Conservation (phyloP, 2,329 filamentous ascomycete genomes). For the Trichophyton simii region DNA sequence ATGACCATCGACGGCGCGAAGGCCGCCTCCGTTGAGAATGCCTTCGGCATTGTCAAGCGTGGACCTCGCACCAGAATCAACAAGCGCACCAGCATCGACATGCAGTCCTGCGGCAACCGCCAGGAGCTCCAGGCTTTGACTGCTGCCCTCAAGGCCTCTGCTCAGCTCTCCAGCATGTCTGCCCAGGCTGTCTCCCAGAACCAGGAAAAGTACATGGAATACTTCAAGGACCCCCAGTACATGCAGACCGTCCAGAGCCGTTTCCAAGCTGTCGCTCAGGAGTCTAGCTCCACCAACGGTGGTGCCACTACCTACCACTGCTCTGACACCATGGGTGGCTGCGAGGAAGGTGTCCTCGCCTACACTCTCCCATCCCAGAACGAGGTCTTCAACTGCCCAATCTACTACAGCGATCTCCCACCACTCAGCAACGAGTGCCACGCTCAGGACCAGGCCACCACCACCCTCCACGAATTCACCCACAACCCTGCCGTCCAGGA, state of each 20-base stretch:
- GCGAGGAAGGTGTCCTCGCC: constrained; percentile 43
- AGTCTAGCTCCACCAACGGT: constrained; percentile 41
- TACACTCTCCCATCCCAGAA: constrained; percentile 46
- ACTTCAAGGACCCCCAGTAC: constrained; percentile 28
- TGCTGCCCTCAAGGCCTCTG: neutral
- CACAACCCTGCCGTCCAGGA: constrained; percentile 43
- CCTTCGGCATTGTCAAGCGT: neutral
- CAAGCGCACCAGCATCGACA: neutral
- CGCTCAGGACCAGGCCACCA: constrained; percentile 53
- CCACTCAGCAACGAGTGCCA: constrained; percentile 43
- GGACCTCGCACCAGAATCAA: neutral
- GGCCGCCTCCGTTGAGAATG: constrained; percentile 24
- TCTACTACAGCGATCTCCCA: constrained; percentile 42
- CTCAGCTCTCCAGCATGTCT: constrained; percentile 31
- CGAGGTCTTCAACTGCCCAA: constrained; percentile 50
- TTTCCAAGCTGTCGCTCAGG: constrained; percentile 42
- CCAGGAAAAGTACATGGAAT: constrained; percentile 52
- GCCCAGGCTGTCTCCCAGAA: constrained; percentile 42
- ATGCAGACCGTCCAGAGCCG: constrained; percentile 40
- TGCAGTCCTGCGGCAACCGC: neutral
- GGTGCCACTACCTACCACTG: constrained; percentile 47
- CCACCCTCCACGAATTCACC: constrained; percentile 53
- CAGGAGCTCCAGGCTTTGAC: neutral
- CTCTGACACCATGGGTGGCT: constrained; percentile 44
- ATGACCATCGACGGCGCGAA: constrained; percentile 45